A percentile compares a stretch with the other conserved stretches of the same genome.
These are phyloP conservation scores for Sphaceloma murrayae DNA, from an alignment of 2,329 filamentous ascomycete genomes.

Conservation along the genomic window DNA sequence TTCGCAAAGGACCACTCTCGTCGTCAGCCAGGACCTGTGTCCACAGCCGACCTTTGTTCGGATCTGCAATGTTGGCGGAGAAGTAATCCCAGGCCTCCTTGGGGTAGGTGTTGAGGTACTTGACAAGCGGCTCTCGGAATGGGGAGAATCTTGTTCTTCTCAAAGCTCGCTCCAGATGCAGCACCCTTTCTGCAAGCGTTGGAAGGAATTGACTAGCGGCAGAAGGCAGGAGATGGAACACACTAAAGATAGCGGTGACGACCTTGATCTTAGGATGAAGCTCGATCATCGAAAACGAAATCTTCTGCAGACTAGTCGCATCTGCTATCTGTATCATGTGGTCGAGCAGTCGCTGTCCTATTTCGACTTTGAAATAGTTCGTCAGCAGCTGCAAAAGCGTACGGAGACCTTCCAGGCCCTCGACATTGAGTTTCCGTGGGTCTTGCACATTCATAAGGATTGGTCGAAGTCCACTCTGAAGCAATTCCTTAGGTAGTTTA, in stretches of 20 bases:
- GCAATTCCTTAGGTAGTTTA: conserved; percentile 86
- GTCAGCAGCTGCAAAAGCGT: conserved; percentile 83
- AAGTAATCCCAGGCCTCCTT: conserved; percentile 79
- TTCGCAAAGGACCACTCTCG: conserved; percentile 64
- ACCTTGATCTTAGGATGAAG: conserved; percentile 90
- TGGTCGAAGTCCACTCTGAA: conserved; percentile 86
- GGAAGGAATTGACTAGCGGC: conserved; percentile 88
- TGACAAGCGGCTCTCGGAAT: conserved; percentile 81
- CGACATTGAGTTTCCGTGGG: conserved; percentile 76
- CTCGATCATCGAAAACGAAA: conserved; percentile 90
- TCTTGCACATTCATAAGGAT: conserved; percentile 97
- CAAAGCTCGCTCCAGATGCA: conserved; percentile 76
- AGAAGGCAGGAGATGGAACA: conserved; percentile 89
- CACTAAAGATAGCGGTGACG: conserved; percentile 87
- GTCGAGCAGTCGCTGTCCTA: conserved; percentile 83
- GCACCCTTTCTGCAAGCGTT: conserved; percentile 76
- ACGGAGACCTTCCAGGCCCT: conserved; percentile 83
- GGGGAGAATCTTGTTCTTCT: conserved; percentile 83
- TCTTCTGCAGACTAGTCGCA: conserved; percentile 67
- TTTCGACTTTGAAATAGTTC: conserved; percentile 98
- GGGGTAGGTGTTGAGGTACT: conserved; percentile 87
- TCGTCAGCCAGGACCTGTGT: conserved; percentile 73
- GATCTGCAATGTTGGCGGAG: conserved; percentile 67
- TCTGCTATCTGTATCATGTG: conserved; percentile 90
- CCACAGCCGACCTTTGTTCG: conserved; percentile 82